Evolutionary conservation across 106 monocot species (phyloP).

Genomic region (Cymbidium sinense): DNA sequence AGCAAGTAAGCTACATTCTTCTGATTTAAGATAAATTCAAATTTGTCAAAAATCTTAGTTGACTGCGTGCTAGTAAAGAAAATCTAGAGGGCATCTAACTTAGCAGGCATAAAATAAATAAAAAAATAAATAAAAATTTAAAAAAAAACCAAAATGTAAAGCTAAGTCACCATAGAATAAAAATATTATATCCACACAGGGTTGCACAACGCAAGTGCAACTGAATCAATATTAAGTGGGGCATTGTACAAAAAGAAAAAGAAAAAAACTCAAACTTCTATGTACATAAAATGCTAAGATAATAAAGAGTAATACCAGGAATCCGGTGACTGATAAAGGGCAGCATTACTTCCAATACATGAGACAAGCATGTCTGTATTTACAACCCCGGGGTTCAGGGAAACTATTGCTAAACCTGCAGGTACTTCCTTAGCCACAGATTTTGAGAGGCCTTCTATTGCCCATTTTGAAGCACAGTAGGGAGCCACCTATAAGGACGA

Average conservation of each 20-base stretch:
- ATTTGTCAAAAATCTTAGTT: not conserved
- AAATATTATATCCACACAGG: not conserved
- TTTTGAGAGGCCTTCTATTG: slow-evolving; percentile 76
- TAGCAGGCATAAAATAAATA: not conserved
- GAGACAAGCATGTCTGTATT: slow-evolving; percentile 91
- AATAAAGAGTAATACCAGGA: slow-evolving; percentile 45
- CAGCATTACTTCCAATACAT: slow-evolving; percentile 74
- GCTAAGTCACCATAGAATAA: not conserved
- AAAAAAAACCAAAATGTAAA: too few species aligned
- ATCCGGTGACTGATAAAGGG: slow-evolving; percentile 77
- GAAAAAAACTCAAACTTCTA: not conserved
- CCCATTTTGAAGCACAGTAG: slow-evolving; percentile 97
- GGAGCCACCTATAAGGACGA: slow-evolving; percentile 60
- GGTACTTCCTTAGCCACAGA: slow-evolving; percentile 93
- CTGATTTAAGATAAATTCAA: not conserved
- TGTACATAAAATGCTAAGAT: too few species aligned
- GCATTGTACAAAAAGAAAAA: not conserved
- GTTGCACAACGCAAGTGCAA: not conserved
- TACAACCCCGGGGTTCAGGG: slow-evolving; percentile 85
- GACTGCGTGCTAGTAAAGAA: not conserved
- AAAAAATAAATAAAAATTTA: too few species aligned
- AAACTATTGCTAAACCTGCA: slow-evolving; percentile 71
- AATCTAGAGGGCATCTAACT: not conserved
- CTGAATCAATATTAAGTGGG: too few species aligned
- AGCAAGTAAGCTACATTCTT: not conserved